These are phyloP conservation scores for Pseudocercospora pini-densiflorae DNA, from an alignment of 2,329 filamentous ascomycete genomes.

Conservation along the genomic window DNA sequence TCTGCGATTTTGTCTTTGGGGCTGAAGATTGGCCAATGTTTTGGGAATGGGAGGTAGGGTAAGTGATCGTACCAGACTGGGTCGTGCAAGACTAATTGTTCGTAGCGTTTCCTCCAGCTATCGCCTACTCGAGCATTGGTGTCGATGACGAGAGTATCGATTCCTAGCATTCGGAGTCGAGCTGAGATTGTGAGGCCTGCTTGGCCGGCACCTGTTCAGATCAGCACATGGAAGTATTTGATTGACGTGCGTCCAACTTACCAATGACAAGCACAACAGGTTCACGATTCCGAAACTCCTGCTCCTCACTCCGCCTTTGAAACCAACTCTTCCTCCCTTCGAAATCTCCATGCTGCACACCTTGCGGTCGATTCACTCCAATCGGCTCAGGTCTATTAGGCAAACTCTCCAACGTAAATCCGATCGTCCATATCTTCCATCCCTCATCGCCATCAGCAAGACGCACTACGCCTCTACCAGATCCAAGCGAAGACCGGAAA, in stretches of 20 bases:
- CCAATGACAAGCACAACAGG: conserved; percentile 3
- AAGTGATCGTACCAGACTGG: conserved; percentile 65
- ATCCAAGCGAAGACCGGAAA: not conserved
- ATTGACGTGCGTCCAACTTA: not conserved
- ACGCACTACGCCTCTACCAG: not conserved
- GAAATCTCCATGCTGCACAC: not conserved
- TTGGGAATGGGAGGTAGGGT: conserved; percentile 67
- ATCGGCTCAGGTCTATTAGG: not conserved
- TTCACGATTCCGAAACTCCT: not conserved
- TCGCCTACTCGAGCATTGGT: conserved; percentile 2
- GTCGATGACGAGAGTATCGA: conserved; percentile 7
- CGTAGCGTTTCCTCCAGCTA: conserved; percentile 3
- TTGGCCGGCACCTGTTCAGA: not conserved
- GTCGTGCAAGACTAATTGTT: conserved; percentile 54
- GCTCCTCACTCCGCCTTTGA: not conserved
- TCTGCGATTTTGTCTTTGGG: conserved; percentile 73
- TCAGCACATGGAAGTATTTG: too few relatives aligned
- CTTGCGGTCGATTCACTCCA: not conserved
- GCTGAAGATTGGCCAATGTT: conserved; percentile 70
- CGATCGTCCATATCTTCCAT: not conserved
- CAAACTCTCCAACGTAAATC: not conserved
- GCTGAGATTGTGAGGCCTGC: not conserved
- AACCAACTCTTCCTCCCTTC: not conserved
- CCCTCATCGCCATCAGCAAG: not conserved
- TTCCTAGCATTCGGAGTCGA: not conserved